phyloP scores from a whole-genome alignment of 371 early-diverging fungal genomes.

The Lichtheimia ornata region DNA sequence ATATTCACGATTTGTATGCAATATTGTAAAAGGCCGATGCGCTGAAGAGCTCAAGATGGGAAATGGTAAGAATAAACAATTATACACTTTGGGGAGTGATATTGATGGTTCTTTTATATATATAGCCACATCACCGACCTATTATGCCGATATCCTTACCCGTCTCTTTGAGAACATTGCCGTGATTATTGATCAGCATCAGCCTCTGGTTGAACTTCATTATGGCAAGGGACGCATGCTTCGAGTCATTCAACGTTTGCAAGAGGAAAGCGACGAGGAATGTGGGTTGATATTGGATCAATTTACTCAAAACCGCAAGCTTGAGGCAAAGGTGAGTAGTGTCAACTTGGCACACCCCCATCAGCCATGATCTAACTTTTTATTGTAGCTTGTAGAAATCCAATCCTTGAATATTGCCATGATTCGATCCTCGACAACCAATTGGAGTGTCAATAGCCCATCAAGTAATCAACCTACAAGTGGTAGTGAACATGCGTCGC shows the following conservation, averaged over 20 bases:
- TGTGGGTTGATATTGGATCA: constrained; percentile 74
- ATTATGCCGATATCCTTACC: constrained; percentile 76
- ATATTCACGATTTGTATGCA: constrained; percentile 83
- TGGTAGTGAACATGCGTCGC: not conserved
- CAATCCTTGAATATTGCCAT: constrained; percentile 35
- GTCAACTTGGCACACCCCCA: not conserved
- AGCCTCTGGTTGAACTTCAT: constrained; percentile 75
- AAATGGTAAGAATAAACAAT: constrained; percentile 25
- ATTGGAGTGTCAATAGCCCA: constrained; percentile 25
- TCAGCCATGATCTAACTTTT: not conserved
- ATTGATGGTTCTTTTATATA: not conserved
- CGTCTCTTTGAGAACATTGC: constrained; percentile 88
- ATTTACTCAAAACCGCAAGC: constrained; percentile 52
- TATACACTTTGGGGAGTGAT: constrained; percentile 6
- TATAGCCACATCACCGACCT: constrained; percentile 29
- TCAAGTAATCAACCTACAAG: constrained; percentile 10
- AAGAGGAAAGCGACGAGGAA: constrained; percentile 85
- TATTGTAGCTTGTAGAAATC: constrained; percentile 39
- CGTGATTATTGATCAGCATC: constrained; percentile 81
- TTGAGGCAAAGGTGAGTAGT: constrained; percentile 39
- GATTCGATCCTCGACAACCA: constrained; percentile 28
- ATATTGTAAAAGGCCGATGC: constrained; percentile 70
- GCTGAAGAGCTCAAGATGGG: constrained; percentile 61
- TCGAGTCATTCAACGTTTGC: constrained; percentile 81
- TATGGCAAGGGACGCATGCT: constrained; percentile 89